Evolutionary conservation across 306 rosid species (phyloP), one percentile per base, ranked within the genome.

Genomic region (Pachyrhizus erosus): DNA sequence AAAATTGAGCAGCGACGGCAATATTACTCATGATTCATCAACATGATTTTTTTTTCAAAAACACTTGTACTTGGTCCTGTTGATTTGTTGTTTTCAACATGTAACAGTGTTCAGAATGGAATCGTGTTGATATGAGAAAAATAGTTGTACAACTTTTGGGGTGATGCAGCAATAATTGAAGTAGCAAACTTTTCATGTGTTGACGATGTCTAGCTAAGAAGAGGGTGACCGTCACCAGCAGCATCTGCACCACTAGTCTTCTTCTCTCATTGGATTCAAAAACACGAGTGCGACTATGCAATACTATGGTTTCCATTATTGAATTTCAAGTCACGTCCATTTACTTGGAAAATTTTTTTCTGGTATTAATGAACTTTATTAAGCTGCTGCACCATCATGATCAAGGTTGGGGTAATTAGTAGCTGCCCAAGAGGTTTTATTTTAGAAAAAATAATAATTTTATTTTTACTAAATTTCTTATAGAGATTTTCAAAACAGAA

Each of bases 261-360:
- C 18, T 24, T 58, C 66, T 58, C 34, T 12, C 34, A 58, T 58
- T 24, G 24, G 66, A 49, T 79, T 79, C 40, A 68, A 79, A 79
- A 67, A 5, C 55, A 9, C 9, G 68, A 37, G 29, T 48, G 10
- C n/a, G 79, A 73, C 33, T 46, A 18, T 5, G 20, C 64, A 80
- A 58, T 70, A 78, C 88, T 87, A 88, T 86, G 89, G 62, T 87
- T 84, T 85, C 89, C 88, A 89, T 90, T 62, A 90, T 92, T 90
- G 92, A 90, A 90, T 92, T 90, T 73, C 87, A 89, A 90, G 76
- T 87, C 90, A 83, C 84, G 89, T 90, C 87, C 57, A 64, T 75
- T 80, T 80, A 27, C 14, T 5, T 29, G 5, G 39, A 64, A 31
- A 64, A 64, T 0, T 8, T 33, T 31, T 64, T 64, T 7, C 14